Percentiles rank a stretch among this genome's conserved stretches.
Conservation (phyloP, 192 early-diverging fungal species). For the Coemansia sp. region DNA sequence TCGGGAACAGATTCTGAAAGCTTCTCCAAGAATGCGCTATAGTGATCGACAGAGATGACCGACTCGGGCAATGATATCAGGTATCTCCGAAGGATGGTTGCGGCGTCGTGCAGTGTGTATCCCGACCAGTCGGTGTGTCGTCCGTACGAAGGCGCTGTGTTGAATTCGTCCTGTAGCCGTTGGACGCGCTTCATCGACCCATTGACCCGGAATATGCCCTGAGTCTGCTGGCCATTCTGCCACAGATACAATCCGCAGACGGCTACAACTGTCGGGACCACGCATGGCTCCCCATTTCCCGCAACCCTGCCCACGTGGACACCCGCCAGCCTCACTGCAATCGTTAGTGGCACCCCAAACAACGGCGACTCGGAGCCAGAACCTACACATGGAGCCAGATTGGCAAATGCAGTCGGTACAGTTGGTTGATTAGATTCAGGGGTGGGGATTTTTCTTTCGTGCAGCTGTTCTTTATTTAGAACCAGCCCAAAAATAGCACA, state of each 20-base stretch:
- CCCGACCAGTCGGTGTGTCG: slow-evolving; percentile 63
- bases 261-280: slow-evolving; percentile 51
- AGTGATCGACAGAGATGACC: slow-evolving; percentile 69
- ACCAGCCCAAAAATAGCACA: neutral
- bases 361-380: slow-evolving; percentile 27
- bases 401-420: neutral
- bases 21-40: slow-evolving; percentile 67
- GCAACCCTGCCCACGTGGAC: slow-evolving; percentile 42
- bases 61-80: slow-evolving; percentile 73
- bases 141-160: slow-evolving; percentile 65
- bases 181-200: slow-evolving; percentile 76
- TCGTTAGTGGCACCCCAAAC: slow-evolving; percentile 44
- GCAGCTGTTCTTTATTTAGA: slow-evolving; percentile 8
- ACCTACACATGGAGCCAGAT: slow-evolving; percentile 6
- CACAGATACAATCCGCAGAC: slow-evolving; percentile 53
- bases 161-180: slow-evolving; percentile 69
- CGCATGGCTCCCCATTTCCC: slow-evolving; percentile 38
- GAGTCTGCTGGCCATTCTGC: slow-evolving; percentile 56
- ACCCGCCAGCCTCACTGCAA: slow-evolving; percentile 36
- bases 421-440: neutral
- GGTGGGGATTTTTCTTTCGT: neutral
- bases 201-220: slow-evolving; percentile 76
- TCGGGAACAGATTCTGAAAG: slow-evolving; percentile 56
- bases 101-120: slow-evolving; percentile 80
- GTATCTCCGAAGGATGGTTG: slow-evolving; percentile 72